A percentile compares a stretch with the other conserved stretches of the same genome.
Evolutionary conservation across 2,329 filamentous ascomycete species (phyloP).

Genomic region (Metarhizium sp.): DNA sequence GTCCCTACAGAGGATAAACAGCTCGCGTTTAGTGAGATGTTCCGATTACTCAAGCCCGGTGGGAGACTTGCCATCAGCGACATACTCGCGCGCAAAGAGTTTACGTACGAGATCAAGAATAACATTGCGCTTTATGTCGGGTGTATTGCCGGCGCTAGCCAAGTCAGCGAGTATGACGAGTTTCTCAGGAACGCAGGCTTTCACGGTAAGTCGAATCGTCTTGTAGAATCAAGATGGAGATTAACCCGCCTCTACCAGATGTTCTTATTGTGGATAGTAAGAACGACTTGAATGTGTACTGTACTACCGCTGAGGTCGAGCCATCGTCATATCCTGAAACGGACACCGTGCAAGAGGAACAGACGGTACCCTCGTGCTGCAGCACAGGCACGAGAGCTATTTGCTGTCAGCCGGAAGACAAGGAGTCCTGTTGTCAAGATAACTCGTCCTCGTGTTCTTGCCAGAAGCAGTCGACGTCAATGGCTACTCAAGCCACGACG

Average conservation of each 20-base stretch:
- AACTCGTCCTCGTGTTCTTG: no score
- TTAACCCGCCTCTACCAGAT: constrained; percentile 17
- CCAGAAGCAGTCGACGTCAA: no score
- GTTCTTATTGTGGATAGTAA: constrained; percentile 34
- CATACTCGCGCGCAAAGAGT: constrained; percentile 41
- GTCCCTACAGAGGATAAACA: constrained; percentile 43
- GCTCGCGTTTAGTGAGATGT: constrained; percentile 47
- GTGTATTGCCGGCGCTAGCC: constrained; percentile 49
- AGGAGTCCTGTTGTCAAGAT: no score
- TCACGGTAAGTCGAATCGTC: constrained; percentile 21
- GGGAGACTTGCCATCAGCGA: constrained; percentile 52
- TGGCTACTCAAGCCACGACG: background rate
- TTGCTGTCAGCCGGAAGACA: no score
- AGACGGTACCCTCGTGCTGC: background rate
- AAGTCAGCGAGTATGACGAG: constrained; percentile 38
- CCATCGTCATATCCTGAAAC: no score
- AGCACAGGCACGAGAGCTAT: background rate
- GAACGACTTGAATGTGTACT: constrained; percentile 39
- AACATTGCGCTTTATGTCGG: constrained; percentile 48
- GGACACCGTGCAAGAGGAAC: no score
- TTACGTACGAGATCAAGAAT: constrained; percentile 37
- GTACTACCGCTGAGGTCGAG: background rate
- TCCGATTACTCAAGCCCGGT: constrained; percentile 44
- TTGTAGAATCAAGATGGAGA: background rate
- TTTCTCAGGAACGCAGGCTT: constrained; percentile 44